A percentile compares a stretch with the other conserved stretches of the same genome.
Evolutionary conservation across 164 flowering plant genomes (phyloP).

Genomic region (Vitis labrusca): DNA sequence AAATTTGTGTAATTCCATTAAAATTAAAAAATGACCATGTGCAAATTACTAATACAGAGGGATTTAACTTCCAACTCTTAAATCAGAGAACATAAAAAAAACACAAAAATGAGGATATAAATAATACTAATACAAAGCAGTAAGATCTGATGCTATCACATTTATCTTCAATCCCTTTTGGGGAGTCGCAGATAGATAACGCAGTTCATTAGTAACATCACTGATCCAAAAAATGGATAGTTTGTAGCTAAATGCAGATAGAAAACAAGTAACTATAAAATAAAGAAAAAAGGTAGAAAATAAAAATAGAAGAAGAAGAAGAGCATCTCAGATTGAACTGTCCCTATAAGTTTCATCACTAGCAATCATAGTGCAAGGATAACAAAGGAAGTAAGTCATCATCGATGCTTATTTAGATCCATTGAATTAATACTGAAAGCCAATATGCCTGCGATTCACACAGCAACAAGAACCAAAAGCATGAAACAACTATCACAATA

Average conservation of each 20-base stretch:
- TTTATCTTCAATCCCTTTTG: slow-evolving; percentile 16
- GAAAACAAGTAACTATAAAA: slow-evolving; percentile 11
- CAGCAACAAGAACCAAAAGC: no score
- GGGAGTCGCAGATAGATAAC: slow-evolving; percentile 23
- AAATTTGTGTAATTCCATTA: no score
- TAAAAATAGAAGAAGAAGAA: background rate
- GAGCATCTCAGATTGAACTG: slow-evolving; percentile 26
- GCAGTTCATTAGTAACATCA: slow-evolving; percentile 22
- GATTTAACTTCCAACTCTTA: background rate
- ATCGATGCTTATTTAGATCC: slow-evolving; percentile 13
- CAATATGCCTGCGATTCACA: no score
- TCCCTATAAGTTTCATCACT: slow-evolving; percentile 26
- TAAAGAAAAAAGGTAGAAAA: background rate
- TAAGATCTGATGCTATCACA: slow-evolving; percentile 13
- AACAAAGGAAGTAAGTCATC: slow-evolving; percentile 19
- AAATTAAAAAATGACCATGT: no score
- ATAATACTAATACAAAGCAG: background rate
- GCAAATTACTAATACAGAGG: background rate
- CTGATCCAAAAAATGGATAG: slow-evolving; percentile 11
- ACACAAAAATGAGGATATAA: background rate
- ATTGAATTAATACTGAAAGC: no score
- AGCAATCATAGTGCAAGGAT: slow-evolving; percentile 36
- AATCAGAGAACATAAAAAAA: background rate
- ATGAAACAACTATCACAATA: no score
- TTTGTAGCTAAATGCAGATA: slow-evolving; percentile 3